phyloP scores from a whole-genome alignment of 1,284 basidiomycete species.

The Veloboletus limbatus region DNA sequence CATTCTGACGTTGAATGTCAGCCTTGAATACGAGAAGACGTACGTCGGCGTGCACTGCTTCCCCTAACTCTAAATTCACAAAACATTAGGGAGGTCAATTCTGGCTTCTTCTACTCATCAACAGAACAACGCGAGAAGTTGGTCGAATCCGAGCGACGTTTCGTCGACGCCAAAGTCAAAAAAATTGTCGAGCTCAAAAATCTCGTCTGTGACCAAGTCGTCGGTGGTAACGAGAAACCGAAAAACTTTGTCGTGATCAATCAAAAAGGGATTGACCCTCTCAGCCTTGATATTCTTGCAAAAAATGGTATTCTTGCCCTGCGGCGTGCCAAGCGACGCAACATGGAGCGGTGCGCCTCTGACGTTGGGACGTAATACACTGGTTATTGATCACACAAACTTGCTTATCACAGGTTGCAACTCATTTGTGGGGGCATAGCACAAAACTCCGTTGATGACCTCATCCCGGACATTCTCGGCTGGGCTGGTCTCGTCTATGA shows the following conservation, averaged over 20 bases:
- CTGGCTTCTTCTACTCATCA: constrained; percentile 98
- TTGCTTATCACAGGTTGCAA: constrained; percentile 61
- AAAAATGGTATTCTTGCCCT: constrained; percentile 97
- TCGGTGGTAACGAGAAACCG: constrained; percentile 74
- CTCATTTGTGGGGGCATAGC: constrained; percentile 93
- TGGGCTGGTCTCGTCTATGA: constrained; percentile 99
- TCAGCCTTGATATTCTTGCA: constrained; percentile 93
- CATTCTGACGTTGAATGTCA: constrained; percentile 96
- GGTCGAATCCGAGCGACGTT: constrained; percentile 94
- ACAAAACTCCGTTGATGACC: constrained; percentile 97
- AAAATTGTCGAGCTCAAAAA: constrained; percentile 99
- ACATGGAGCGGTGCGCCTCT: constrained; percentile 83
- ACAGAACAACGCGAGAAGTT: constrained; percentile 99
- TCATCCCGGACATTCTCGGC: constrained; percentile 88
- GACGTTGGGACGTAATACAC: constrained; percentile 27
- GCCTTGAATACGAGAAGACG: constrained; percentile 99
- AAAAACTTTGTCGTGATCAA: constrained; percentile 97
- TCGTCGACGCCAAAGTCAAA: constrained; percentile 92
- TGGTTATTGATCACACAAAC: constrained; percentile 16
- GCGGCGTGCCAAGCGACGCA: constrained; percentile 93
- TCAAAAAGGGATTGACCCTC: constrained; percentile 99
- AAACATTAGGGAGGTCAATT: constrained; percentile 89
- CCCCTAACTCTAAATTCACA: constrained; percentile 21
- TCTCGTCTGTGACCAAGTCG: constrained; percentile 88
- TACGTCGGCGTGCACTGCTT: constrained; percentile 43